Base-by-base conservation (phyloP, 331 rosid genomes). In the Stylosanthes scabra region DNA sequence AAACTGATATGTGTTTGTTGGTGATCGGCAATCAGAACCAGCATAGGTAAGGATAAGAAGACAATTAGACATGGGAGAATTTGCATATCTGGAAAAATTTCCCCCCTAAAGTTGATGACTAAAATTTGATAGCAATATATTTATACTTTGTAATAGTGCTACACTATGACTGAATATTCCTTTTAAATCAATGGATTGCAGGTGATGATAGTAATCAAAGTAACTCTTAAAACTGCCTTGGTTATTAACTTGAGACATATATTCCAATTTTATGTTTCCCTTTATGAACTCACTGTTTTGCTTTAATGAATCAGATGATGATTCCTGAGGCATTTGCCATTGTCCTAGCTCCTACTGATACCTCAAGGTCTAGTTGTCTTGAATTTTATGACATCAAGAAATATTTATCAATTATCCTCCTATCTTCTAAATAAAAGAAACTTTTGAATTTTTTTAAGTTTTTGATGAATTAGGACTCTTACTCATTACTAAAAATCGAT, bases 241-340 rank as follows among this genome's bases (percentile, higher is more conserved):
- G n/a, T n/a, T n/a, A n/a, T n/a, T n/a, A n/a, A n/a, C n/a, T n/a
- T n/a, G n/a, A n/a, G n/a, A 58, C 40, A 25, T 64, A 59, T 59
- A 56, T 57, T 68, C 46, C 8, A 57, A 14, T 37, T 74, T 78
- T 63, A n/a, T n/a, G n/a, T n/a, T n/a, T 63, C 42, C 42, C 34
- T 29, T 9, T 37, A 25, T 73, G 68, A 52, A 63, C 68, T 78
- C 72, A 59, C 54, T 11, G 54, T 29, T 78, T 55, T 49, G 46
- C 63, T 60, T 63, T 67, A 14, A 15, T 55, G 64, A 71, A 64
- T 56, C 87, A 93, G 96, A 74, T 70, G 37, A 91, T 91, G 98
- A 69, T 89, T 70, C 92, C 97, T 1, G 94, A 93, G 87, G 96
- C 94, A 51, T 82, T 93, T 77, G 96, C 97, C 57, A 82, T 87